Evolutionary conservation across 441 rosid genomes (phyloP).

Genomic region (Croton setiger): DNA sequence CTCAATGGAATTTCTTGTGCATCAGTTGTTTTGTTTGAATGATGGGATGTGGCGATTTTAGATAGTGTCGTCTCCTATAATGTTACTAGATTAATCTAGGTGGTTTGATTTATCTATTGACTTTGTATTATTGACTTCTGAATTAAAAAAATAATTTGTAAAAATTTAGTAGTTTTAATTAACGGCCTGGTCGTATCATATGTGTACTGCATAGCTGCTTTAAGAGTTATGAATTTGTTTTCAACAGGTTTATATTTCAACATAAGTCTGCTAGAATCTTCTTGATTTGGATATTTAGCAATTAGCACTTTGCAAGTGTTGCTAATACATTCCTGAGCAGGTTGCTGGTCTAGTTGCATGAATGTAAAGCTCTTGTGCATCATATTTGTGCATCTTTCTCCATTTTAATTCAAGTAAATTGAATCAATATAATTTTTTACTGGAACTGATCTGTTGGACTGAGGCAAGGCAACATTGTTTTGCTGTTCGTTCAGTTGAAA

Average conservation of each 20-base stretch:
- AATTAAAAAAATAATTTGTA: not conserved
- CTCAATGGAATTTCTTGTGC: not conserved
- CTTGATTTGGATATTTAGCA: too few relatives aligned
- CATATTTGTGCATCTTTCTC: not conserved
- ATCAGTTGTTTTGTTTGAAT: too few relatives aligned
- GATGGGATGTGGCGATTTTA: not conserved
- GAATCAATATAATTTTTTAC: not conserved
- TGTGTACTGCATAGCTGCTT: not conserved
- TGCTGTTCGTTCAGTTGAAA: not conserved
- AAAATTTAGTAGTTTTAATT: not conserved
- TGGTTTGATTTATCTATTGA: not conserved
- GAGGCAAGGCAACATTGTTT: not conserved
- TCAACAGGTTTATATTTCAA: not conserved
- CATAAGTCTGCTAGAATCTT: too few relatives aligned
- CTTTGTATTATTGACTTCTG: not conserved
- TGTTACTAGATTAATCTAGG: not conserved
- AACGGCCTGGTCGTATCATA: not conserved
- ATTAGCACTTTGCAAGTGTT: too few relatives aligned
- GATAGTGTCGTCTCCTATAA: not conserved
- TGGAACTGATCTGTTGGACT: not conserved
- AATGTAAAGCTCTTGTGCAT: too few relatives aligned
- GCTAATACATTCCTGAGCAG: too few relatives aligned
- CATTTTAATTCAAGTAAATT: not conserved
- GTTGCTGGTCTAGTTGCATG: too few relatives aligned
- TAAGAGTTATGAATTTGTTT: conserved; percentile 28